Conservation (phyloP, 192 early-diverging fungal species). For the Glomus cerebriforme region DNA sequence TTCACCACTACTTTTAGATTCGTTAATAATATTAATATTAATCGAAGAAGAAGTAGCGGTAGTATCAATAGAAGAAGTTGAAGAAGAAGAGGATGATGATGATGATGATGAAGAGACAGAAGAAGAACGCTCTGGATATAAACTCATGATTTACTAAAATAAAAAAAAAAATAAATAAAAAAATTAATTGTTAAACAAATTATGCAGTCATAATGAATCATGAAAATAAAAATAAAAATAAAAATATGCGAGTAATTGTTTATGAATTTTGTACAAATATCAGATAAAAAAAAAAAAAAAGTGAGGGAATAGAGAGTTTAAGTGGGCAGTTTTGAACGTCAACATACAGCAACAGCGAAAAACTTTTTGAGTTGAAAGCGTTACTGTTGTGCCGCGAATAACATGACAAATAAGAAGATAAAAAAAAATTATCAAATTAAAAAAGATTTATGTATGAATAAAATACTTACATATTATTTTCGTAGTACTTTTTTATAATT, state of each 20-base stretch:
- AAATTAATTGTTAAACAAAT: not conserved
- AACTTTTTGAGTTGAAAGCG: no score
- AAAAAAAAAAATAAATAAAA: no score
- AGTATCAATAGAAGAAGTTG: not conserved
- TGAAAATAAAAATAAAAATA: not conserved
- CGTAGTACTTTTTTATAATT: no score
- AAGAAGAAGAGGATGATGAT: not conserved
- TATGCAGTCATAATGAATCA: not conserved
- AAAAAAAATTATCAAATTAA: no score
- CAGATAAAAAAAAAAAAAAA: no score
- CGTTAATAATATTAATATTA: not conserved
- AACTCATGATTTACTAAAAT: not conserved
- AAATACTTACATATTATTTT: no score
- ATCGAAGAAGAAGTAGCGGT: not conserved
- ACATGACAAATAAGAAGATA: no score
- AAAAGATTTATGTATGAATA: no score
- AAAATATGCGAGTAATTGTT: not conserved
- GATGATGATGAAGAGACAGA: not conserved
- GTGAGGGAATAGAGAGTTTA: no score
- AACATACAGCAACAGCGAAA: no score
- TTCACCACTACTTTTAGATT: not conserved
- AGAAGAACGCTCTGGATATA: not conserved
- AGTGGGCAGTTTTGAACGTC: no score
- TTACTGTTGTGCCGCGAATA: no score
- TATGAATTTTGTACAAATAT: not conserved